Evolutionary conservation across 768 basidiomycete genomes (phyloP), one percentile per base, ranked within the genome.

Genomic region (Steccherinum ochraceum): DNA sequence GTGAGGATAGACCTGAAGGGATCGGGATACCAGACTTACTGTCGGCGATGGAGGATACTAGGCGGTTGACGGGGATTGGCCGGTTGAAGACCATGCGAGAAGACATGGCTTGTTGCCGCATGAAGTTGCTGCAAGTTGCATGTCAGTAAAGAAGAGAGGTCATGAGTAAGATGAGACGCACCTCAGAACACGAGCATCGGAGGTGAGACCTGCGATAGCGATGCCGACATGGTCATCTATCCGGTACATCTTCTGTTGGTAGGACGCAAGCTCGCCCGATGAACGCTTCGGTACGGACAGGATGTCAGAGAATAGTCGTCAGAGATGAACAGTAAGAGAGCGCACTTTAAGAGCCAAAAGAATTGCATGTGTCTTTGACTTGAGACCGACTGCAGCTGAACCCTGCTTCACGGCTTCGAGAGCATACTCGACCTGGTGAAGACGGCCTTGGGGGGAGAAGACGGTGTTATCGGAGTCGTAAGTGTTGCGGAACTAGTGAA

Each of bases 221-320:
- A 99, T 93, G n/a, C 96, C 96, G 59, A 96, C 85, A 72, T 99
- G 96, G 69, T 98, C 93, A 64, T 99, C 96, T 83, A 99, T 95
- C 63, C 93, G 80, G 69, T 95, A 96, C 86, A 98, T 89, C 79
- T 99, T 98, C 74, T 98, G 94, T 67, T 99, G 96, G 77, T 98
- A 98, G n/a, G 91, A 92, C 13, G 96, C 94, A 48, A 99, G 79
- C 68, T 98, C 95, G 53, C 96, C 96, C 12, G 93, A 94, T 24
- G 96, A 98, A 68, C 95, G 82, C 96, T 99, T 59, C 4, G 24
- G 23, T 13, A 48, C 19, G n/a, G 23, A 46, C n/a, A 41, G 39
- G 44, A 13, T 40, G 18, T 50, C 12, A 56, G 57, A 24, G 48
- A 27, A 19, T 7, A 41, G 41, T 16, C 41, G 25, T 21, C 25